Evolutionary conservation across 2,329 filamentous ascomycete genomes (phyloP).

Genomic region (Colletotrichum musae): DNA sequence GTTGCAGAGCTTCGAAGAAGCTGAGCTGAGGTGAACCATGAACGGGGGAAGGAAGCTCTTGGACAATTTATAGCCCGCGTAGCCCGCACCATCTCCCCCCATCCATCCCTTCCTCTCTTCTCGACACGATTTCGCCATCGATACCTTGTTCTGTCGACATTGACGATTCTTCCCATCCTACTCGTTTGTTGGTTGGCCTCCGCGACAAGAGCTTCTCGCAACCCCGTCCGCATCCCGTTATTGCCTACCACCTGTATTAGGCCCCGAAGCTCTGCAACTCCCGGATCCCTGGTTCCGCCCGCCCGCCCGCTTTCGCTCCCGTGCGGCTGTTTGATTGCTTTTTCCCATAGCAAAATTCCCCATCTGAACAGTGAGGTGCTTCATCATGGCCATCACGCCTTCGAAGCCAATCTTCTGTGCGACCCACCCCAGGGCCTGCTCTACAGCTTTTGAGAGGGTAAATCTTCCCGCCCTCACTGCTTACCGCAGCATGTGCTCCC

Average conservation of each 20-base stretch:
- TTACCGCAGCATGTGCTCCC: conserved; percentile 6
- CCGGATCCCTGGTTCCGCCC: conserved; percentile 14
- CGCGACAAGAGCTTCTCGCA: conserved; percentile 40
- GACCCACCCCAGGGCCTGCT: conserved; percentile 95
- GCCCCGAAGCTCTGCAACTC: conserved; percentile 38
- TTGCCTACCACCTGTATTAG: not conserved
- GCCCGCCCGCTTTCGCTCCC: conserved; percentile 21
- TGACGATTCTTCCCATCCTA: conserved; percentile 29
- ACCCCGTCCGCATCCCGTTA: conserved; percentile 8
- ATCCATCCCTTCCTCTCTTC: conserved; percentile 18
- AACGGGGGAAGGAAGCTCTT: conserved; percentile 30
- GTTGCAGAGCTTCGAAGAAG: conserved; percentile 41
- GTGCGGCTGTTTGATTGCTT: conserved; percentile 19
- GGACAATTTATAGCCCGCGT: conserved; percentile 36
- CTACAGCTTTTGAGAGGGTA: conserved; percentile 96
- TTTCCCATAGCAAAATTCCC: conserved; percentile 29
- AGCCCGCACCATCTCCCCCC: conserved; percentile 20
- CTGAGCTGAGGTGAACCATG: conserved; percentile 21
- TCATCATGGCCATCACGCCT: conserved; percentile 69
- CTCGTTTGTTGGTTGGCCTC: conserved; percentile 31
- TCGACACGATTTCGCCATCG: conserved; percentile 35
- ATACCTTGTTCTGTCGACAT: conserved; percentile 40
- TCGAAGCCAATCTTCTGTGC: conserved; percentile 85
- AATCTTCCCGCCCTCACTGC: conserved; percentile 45
- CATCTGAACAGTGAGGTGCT: conserved; percentile 34